A percentile compares a stretch with the other conserved stretches of the same genome.
Conservation (phyloP, 352 stramenopile genomes). For the Peronospora belbahrii region DNA sequence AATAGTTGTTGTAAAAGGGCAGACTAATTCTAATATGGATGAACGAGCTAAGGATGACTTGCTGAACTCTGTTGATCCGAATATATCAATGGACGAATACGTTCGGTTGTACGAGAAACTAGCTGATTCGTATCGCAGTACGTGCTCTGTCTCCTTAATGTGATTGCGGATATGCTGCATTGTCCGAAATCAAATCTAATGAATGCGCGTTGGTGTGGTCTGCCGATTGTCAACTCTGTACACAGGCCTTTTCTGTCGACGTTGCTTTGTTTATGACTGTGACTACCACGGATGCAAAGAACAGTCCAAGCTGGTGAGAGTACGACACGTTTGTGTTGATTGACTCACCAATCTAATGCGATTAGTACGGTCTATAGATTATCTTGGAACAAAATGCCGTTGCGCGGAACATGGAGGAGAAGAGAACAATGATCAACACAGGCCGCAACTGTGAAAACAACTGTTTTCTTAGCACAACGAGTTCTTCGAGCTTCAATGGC, state of each 20-base stretch:
- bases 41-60: constrained; percentile 1
- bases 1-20: constrained; percentile 3
- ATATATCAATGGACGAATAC: constrained; percentile 31
- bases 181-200: not conserved
- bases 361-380: constrained; percentile 22
- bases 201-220: not conserved
- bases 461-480: constrained; percentile 56
- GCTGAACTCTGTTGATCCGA: constrained; percentile 3
- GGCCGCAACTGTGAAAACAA: constrained; percentile 70
- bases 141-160: too few relatives aligned
- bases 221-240: not conserved
- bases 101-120: constrained; percentile 50
- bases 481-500: constrained; percentile 13
- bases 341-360: not conserved
- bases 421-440: constrained; percentile 34
- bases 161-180: not conserved
- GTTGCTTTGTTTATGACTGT: constrained; percentile 82
- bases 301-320: constrained; percentile 45
- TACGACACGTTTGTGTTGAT: not conserved
- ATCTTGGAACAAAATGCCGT: constrained; percentile 63
- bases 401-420: constrained; percentile 32
- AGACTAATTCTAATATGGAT: constrained; percentile 1
- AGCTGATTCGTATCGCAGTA: constrained; percentile 66
- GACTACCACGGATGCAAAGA: constrained; percentile 69
- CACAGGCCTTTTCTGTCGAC: constrained; percentile 63